These are phyloP conservation scores for Microthlaspi erraticum DNA, from an alignment of 345 rosid genomes.

Conservation along the genomic window DNA sequence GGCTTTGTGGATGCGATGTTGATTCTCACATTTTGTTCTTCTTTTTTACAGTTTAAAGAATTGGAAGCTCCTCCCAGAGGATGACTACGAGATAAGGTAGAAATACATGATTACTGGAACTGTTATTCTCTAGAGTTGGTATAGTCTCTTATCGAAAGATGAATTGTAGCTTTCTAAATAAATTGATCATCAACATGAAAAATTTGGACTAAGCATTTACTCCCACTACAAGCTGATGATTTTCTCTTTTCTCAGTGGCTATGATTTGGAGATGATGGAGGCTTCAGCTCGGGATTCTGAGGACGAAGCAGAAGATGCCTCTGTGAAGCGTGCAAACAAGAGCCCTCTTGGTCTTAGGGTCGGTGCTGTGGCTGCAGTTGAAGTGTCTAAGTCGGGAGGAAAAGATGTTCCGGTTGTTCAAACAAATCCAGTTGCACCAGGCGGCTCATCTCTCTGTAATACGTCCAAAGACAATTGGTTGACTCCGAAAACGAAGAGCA, in stretches of 20 bases:
- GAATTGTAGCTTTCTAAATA: background rate
- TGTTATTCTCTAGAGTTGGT: constrained; percentile 10
- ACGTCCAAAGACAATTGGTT: constrained; percentile 41
- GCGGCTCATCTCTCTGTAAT: constrained; percentile 39
- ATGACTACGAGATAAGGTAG: constrained; percentile 76
- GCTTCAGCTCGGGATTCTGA: constrained; percentile 96
- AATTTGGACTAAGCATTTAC: background rate
- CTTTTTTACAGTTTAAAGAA: constrained; percentile 68
- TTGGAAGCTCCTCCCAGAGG: constrained; percentile 88
- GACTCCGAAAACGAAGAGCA: constrained; percentile 45
- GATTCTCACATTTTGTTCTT: constrained; percentile 1
- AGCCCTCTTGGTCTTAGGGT: constrained; percentile 58
- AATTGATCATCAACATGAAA: background rate
- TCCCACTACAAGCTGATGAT: constrained; percentile 11
- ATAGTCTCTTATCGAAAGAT: constrained; percentile 7
- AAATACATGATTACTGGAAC: constrained; percentile 19
- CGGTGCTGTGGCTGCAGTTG: constrained; percentile 41
- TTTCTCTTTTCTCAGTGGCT: constrained; percentile 55
- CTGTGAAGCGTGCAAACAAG: constrained; percentile 47
- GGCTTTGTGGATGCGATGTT: background rate
- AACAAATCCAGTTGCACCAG: constrained; percentile 33
- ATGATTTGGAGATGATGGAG: constrained; percentile 81
- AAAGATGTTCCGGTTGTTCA: constrained; percentile 36
- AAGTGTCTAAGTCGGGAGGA: constrained; percentile 41
- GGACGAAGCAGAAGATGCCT: constrained; percentile 62